Evolutionary conservation across 2,329 filamentous ascomycete species (phyloP).

Genomic region (Ploettnerulaceae sp.): DNA sequence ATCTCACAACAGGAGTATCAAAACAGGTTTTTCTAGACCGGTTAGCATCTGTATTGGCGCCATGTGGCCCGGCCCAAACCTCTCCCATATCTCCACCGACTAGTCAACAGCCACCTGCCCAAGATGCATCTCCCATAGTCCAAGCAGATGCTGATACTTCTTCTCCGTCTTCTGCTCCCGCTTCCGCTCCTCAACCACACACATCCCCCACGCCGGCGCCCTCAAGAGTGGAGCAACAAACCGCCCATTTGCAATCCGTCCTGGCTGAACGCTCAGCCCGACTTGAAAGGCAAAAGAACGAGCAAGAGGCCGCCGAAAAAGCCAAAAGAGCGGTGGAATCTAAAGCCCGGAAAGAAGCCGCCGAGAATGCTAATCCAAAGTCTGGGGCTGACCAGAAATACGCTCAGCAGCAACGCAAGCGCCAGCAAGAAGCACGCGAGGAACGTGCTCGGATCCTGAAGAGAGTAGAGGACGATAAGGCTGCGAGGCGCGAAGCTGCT

Average conservation of each 20-base stretch:
- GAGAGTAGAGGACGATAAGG: conserved; percentile 72
- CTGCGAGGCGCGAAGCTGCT: conserved; percentile 55
- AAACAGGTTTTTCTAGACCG: conserved; percentile 63
- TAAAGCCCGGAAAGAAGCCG: conserved; percentile 42
- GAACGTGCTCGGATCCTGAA: conserved; percentile 68
- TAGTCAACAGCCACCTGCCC: conserved; percentile 4
- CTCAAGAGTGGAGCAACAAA: conserved; percentile 11
- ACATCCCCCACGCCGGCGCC: not conserved
- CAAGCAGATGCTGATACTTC: too few relatives aligned
- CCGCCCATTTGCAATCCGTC: conserved; percentile 34
- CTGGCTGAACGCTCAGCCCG: conserved; percentile 48
- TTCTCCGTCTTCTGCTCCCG: not conserved
- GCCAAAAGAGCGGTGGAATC: conserved; percentile 39
- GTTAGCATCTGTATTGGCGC: conserved; percentile 39
- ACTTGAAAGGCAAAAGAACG: conserved; percentile 46
- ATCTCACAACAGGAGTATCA: conserved; percentile 59
- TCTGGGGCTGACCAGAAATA: conserved; percentile 40
- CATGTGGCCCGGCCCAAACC: conserved; percentile 10
- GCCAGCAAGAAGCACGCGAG: conserved; percentile 59
- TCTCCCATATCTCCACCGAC: conserved; percentile 1
- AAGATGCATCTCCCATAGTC: too few relatives aligned
- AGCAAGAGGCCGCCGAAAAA: conserved; percentile 35
- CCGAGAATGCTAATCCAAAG: conserved; percentile 22
- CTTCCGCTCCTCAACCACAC: not conserved
- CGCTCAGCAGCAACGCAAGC: conserved; percentile 52